Evolutionary conservation across 2,329 filamentous ascomycete genomes (phyloP).

Genomic region (Alternaria brassicae): DNA sequence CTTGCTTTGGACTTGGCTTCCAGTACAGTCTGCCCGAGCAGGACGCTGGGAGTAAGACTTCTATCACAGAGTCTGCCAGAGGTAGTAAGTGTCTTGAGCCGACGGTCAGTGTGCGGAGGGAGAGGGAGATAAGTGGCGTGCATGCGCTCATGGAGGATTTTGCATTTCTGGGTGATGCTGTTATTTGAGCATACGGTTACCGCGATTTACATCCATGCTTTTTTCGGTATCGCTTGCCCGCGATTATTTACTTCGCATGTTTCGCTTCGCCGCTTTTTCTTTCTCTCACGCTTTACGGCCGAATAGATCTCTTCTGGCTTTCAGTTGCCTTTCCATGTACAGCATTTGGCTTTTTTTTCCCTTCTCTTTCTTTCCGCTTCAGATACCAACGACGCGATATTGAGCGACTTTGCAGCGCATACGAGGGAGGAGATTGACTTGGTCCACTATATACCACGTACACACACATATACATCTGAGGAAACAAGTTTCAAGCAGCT

Average conservation of each 20-base stretch:
- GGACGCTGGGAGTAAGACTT: slow-evolving; percentile 35
- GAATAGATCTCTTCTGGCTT: not conserved
- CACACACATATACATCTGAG: not conserved
- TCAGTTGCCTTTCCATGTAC: slow-evolving; percentile 3
- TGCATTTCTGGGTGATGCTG: slow-evolving; percentile 41
- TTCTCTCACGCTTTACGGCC: not conserved
- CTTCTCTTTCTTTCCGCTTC: not conserved
- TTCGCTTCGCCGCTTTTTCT: not conserved
- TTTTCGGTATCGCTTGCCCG: not conserved
- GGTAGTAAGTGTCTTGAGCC: not conserved
- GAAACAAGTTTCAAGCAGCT: too few relatives aligned
- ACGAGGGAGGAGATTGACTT: not conserved
- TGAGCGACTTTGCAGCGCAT: slow-evolving; percentile 1
- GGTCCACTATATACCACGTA: not conserved
- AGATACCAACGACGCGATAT: slow-evolving; percentile 1
- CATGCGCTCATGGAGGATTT: slow-evolving; percentile 44
- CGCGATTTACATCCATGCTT: not conserved
- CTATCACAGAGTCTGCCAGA: slow-evolving; percentile 28
- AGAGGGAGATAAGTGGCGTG: slow-evolving; percentile 33
- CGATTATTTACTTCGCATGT: not conserved
- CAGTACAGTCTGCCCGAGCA: slow-evolving; percentile 46
- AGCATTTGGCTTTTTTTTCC: not conserved
- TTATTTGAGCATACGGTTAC: slow-evolving; percentile 25
- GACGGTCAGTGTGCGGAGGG: slow-evolving; percentile 25
- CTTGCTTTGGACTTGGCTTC: slow-evolving; percentile 45